These are phyloP conservation scores for Paraurostyla sp. DNA, from an alignment of 73 alveolate species.

Conservation along the genomic window DNA sequence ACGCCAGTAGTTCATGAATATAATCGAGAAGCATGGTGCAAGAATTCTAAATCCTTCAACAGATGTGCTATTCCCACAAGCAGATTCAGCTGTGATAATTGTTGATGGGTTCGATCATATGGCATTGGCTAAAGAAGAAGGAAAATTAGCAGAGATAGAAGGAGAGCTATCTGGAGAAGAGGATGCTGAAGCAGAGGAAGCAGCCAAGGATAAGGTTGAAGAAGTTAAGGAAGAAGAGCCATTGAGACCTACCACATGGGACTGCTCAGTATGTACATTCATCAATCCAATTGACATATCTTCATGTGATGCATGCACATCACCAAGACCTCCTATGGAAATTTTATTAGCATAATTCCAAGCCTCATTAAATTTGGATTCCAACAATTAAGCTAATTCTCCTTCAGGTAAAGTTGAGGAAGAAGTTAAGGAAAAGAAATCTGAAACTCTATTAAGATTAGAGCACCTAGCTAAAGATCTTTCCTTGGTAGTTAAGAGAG, in stretches of 20 bases:
- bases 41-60: slow-evolving; percentile 55
- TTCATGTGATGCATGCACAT: slow-evolving; percentile 83
- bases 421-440: slow-evolving; percentile 33
- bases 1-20: not conserved
- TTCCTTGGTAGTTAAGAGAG: not conserved
- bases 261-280: slow-evolving; percentile 84
- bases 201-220: slow-evolving; percentile 48
- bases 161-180: slow-evolving; percentile 71
- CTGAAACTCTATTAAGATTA: not conserved
- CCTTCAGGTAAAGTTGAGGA: not conserved
- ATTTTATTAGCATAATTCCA: slow-evolving; percentile 36
- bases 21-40: slow-evolving; percentile 53
- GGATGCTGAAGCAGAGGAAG: slow-evolving; percentile 76
- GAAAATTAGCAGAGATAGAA: slow-evolving; percentile 63
- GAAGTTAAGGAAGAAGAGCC: slow-evolving; percentile 61
- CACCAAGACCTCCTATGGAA: slow-evolving; percentile 83
- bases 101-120: slow-evolving; percentile 52
- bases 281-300: slow-evolving; percentile 78
- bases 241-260: slow-evolving; percentile 77
- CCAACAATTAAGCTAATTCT: too few species aligned
- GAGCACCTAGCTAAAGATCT: not conserved
- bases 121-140: not conserved
- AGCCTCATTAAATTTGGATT: slow-evolving; percentile 42
- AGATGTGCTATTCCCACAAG: slow-evolving; percentile 24
- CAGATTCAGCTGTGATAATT: slow-evolving; percentile 15